Percentiles rank a stretch among this genome's conserved stretches.
These are phyloP conservation scores for Fusarium miscanthi DNA, from an alignment of 2,329 filamentous ascomycete species.

Conservation along the genomic window DNA sequence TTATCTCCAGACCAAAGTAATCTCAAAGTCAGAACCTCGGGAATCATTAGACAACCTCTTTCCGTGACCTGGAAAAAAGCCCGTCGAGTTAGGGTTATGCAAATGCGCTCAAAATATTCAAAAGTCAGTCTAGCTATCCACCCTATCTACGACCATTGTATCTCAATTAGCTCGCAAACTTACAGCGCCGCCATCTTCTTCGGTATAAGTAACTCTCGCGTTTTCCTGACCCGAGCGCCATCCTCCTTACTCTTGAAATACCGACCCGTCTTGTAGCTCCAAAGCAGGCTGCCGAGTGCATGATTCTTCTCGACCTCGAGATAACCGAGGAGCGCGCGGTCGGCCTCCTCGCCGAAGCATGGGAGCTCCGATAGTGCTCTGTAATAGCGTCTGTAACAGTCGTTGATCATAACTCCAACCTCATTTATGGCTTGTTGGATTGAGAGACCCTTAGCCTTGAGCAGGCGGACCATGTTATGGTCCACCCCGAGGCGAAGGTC, in stretches of 20 bases:
- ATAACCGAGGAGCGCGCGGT: not conserved
- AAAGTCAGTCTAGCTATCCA: not conserved
- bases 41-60: fast-evolving
- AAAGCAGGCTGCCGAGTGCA: not conserved
- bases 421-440: not conserved
- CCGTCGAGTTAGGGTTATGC: too few relatives aligned
- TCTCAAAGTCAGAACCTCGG: too few relatives aligned
- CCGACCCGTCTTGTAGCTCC: not conserved
- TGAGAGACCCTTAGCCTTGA: not conserved
- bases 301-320: not conserved
- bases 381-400: not conserved
- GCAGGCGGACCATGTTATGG: not conserved
- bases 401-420: not conserved
- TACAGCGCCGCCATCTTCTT: not conserved
- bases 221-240: not conserved
- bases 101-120: not conserved
- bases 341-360: not conserved
- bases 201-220: not conserved
- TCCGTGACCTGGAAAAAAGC: too few relatives aligned
- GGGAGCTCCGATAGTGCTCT: not conserved
- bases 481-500: not conserved
- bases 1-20: not conserved
- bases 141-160: not conserved
- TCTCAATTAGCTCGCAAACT: not conserved
- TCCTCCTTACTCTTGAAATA: not conserved